phyloP scores from a whole-genome alignment of 2,329 filamentous ascomycete genomes.

The Colletotrichum tropicale region DNA sequence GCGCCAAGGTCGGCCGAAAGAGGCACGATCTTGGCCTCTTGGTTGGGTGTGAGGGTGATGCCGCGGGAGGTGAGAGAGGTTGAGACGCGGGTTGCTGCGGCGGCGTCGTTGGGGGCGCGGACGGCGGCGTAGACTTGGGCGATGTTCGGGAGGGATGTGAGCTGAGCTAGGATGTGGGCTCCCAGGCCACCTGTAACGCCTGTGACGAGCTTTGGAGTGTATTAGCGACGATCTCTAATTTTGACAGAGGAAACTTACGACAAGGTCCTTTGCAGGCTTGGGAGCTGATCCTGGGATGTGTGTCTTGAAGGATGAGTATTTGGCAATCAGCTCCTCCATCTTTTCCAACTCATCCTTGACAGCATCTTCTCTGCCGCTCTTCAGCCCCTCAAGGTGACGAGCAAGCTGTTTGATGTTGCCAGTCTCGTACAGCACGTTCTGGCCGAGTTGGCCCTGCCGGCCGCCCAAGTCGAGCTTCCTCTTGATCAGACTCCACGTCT shows the following conservation, averaged over 20 bases:
- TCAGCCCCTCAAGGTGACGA: slow-evolving; percentile 22
- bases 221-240: background rate
- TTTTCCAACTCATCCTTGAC: slow-evolving; percentile 26
- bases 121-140: slow-evolving; percentile 52
- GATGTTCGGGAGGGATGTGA: slow-evolving; percentile 63
- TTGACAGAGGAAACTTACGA: slow-evolving; percentile 26
- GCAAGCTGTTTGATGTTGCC: slow-evolving; percentile 40
- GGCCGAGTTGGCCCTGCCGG: slow-evolving; percentile 23
- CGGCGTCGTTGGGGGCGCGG: slow-evolving; percentile 42
- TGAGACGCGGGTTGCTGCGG: slow-evolving; percentile 31
- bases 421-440: slow-evolving; percentile 45
- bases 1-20: slow-evolving; percentile 44
- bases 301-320: slow-evolving; percentile 36
- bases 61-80: slow-evolving; percentile 35
- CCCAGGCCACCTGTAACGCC: slow-evolving; percentile 67
- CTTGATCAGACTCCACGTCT: slow-evolving; percentile 43
- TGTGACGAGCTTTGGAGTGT: slow-evolving; percentile 49
- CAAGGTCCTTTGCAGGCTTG: slow-evolving; percentile 29
- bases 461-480: slow-evolving; percentile 38
- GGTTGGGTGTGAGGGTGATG: slow-evolving; percentile 17
- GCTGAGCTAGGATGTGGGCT: slow-evolving; percentile 59
- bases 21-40: slow-evolving; percentile 35
- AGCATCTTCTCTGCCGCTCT: background rate
- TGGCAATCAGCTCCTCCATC: slow-evolving; percentile 37
- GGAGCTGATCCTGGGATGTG: slow-evolving; percentile 23